Base-by-base conservation (phyloP, 2,329 filamentous ascomycete species). In the Aphanoascus verrucosus region DNA sequence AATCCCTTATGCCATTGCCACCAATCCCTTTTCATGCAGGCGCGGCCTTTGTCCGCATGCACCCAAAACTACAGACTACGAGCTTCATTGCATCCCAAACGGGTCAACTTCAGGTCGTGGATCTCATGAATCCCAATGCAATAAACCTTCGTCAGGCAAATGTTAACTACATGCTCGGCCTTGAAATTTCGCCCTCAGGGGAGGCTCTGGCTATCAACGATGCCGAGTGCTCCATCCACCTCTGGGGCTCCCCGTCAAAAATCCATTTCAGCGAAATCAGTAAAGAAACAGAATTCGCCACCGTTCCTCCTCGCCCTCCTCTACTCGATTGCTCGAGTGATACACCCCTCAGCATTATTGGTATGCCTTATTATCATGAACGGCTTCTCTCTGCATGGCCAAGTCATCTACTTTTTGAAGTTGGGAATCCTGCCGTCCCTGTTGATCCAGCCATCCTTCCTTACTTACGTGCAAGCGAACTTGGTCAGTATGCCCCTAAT, bases 11-110 rank as follows among this genome's bases (percentile, higher is more conserved):
- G 15, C 88, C 89, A 19, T 81, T 96, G 65, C 85, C 88, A 3
- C 93, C 93, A 0, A 91, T 98, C 41, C 88, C 93, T 0, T 98
- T 84, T 56, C 91, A 93, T 54, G 85, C 89, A 1, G 89, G 93
- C 8, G 93, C 91, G 37, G 91, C 93, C 35, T 94, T 89, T 72
- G 90, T 96, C 41, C 84, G 93, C 55, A 93, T 98, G 86, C 93
- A 98, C 67, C 93, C 94, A 1, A 85, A 89, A 62, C 86, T 98
- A 80, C 85, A 89, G 17, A 96, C 93, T 0, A 97, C 94, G 0
- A 91, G 88, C 62, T 90, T 98, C 56, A 88, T 98, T 48, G 84
- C 90, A 28, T 95, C 91, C 2, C 88, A 94, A 63, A 86, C 82
- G 42, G 93, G 94, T 1, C 89, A 96, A 68, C 86, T 98, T 67